These are phyloP conservation scores for Malassezia globosa DNA, from an alignment of 1,284 basidiomycete genomes.

Conservation along the genomic window DNA sequence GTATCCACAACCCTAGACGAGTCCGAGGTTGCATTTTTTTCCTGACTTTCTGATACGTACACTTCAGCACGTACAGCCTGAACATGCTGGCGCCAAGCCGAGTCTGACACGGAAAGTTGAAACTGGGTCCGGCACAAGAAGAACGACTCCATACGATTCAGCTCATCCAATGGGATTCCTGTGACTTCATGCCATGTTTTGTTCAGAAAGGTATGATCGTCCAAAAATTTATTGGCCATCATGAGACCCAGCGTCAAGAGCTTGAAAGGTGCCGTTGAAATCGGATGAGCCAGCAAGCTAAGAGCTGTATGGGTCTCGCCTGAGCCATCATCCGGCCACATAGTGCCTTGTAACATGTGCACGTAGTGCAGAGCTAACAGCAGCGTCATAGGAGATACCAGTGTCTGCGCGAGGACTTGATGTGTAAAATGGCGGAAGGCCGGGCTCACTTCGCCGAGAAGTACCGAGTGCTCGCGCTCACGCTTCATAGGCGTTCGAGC, in stretches of 20 bases:
- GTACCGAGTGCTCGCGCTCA: constrained; percentile 8
- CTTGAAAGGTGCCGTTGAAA: constrained; percentile 44
- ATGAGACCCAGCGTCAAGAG: constrained; percentile 43
- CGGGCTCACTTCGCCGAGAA: constrained; percentile 30
- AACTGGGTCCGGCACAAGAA: constrained; percentile 40
- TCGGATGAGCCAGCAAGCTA: constrained; percentile 38
- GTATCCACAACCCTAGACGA: not conserved
- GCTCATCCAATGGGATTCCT: constrained; percentile 39
- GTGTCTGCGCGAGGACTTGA: constrained; percentile 42
- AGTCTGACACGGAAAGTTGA: constrained; percentile 35
- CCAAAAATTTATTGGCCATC: constrained; percentile 47
- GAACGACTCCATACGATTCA: constrained; percentile 42
- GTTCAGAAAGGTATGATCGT: constrained; percentile 46
- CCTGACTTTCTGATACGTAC: not conserved
- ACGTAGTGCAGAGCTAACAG: constrained; percentile 38
- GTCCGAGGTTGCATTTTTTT: not conserved
- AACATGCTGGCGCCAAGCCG: constrained; percentile 26
- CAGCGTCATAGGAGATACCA: constrained; percentile 39
- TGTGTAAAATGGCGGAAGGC: constrained; percentile 42
- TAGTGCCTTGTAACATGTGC: constrained; percentile 24
- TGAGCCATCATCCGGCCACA: constrained; percentile 16
- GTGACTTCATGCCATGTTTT: constrained; percentile 47
- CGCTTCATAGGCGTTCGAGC: constrained; percentile 17
- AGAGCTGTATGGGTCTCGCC: constrained; percentile 25
- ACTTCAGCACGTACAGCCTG: constrained; percentile 4